These are phyloP conservation scores for Fallopia convolvulus DNA, from an alignment of 148 eudicot genomes.

Conservation along the genomic window DNA sequence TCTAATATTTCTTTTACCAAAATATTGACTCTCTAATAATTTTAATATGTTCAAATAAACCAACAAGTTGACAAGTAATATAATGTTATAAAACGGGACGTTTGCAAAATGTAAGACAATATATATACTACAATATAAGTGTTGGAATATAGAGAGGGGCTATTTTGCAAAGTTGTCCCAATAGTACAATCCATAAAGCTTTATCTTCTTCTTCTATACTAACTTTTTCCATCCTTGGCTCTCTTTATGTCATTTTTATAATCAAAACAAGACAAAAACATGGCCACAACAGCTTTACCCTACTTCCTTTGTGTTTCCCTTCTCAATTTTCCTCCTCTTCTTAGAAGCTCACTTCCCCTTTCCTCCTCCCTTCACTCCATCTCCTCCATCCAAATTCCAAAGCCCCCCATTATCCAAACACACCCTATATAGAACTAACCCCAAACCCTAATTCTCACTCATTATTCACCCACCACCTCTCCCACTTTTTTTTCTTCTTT, in stretches of 20 bases:
- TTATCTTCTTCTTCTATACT: no score
- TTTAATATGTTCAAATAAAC: no score
- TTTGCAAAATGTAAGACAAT: no score
- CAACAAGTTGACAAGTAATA: no score
- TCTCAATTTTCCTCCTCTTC: not conserved
- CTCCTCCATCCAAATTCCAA: not conserved
- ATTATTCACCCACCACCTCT: not conserved
- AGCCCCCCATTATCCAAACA: conserved; percentile 9
- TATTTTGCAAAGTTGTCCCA: no score
- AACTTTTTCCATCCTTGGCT: not conserved
- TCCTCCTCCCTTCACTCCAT: not conserved
- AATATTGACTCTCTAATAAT: no score
- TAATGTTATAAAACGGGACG: no score
- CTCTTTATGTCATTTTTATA: not conserved
- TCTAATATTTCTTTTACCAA: no score
- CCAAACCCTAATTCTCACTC: not conserved
- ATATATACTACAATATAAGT: no score
- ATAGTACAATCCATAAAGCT: no score
- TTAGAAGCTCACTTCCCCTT: not conserved
- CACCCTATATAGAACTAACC: not conserved
- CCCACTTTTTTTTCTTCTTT: not conserved
- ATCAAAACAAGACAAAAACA: not conserved
- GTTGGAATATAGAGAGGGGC: no score
- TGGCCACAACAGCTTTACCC: not conserved
- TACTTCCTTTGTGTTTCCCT: not conserved